These are phyloP conservation scores for Zygosaccharomyces sapae DNA, from an alignment of 1,139 yeast species.

Conservation along the genomic window DNA sequence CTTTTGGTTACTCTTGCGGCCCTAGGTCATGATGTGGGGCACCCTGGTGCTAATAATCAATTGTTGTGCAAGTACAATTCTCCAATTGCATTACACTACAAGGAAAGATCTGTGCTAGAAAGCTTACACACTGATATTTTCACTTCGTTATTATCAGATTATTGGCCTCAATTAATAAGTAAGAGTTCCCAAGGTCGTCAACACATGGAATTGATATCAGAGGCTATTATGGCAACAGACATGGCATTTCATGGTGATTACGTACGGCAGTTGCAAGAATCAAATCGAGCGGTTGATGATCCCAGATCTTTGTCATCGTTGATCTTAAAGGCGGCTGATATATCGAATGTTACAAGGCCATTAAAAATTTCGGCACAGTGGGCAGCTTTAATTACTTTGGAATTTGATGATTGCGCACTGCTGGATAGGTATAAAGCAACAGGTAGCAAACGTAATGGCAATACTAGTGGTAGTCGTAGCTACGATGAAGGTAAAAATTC, in stretches of 20 bases:
- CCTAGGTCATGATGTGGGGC: constrained; percentile 93
- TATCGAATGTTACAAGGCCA: constrained; percentile 84
- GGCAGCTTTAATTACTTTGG: constrained; percentile 75
- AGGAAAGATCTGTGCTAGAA: constrained; percentile 71
- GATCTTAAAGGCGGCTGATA: constrained; percentile 88
- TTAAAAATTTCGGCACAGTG: constrained; percentile 73
- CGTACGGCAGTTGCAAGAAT: constrained; percentile 38
- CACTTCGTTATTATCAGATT: constrained; percentile 50
- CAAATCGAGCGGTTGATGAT: constrained; percentile 20
- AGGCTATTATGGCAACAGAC: constrained; percentile 76
- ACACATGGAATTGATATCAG: constrained; percentile 25
- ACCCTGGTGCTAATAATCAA: constrained; percentile 88
- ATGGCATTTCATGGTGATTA: constrained; percentile 87
- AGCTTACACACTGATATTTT: constrained; percentile 78
- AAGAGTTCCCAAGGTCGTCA: constrained; percentile 8
- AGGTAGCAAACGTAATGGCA: constrained; percentile 2
- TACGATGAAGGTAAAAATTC: constrained; percentile 23
- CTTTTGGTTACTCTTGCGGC: constrained; percentile 64
- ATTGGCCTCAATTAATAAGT: constrained; percentile 55
- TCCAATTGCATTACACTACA: constrained; percentile 60
- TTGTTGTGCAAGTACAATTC: constrained; percentile 60
- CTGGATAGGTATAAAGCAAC: constrained; percentile 31
- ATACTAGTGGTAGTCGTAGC: constrained; percentile 2
- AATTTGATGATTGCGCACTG: constrained; percentile 63
- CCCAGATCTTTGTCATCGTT: constrained; percentile 53